Evolutionary conservation across 2,329 filamentous ascomycete genomes (phyloP), one percentile per base, ranked within the genome.

Genomic region (Sporothrix luriei): DNA sequence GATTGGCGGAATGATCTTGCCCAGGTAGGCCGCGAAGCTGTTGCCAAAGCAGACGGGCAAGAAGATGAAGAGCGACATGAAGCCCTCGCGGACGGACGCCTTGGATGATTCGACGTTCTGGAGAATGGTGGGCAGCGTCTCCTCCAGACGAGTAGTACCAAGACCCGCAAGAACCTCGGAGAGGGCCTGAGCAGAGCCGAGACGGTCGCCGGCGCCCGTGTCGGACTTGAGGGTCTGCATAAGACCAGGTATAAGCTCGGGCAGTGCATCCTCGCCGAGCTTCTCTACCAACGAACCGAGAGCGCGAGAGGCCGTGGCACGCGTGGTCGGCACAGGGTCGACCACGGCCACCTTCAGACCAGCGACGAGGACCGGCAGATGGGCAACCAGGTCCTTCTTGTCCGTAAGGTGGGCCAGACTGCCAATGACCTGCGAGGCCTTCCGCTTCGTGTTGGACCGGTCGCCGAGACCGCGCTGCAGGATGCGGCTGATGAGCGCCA

Each of bases 61-160:
- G 86, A 97, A 99, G 74, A 99, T 98, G 81, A 99, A 99, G 52
- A 99, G 86, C 9, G 95, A 97, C 95, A 99, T 99, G 83, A 99
- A 99, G 59, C 95, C 95, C 84, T 99, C 95, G 75, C 95, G 90
- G 73, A 99, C 93, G 68, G 93, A 89, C 21, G 95, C 79, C 80
- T 97, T 97, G 74, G 90, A 88, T 76, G 94, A 98, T 74, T 93
- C 90, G 74, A 97, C 94, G 76, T 99, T 99, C 76, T 98, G 94
- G 52, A 99, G 82, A 75, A 99, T 97, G 14, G 94, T 97, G 51
- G 95, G 96, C 59, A 99, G 83, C 5, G 94, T 98, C 80, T 99
- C 96, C 79, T 99, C 95, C 74, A 99, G 83, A 74, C 95, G 91
- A 66, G 91, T 87, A 0, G 95, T 99, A 74, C 96, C 95, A 76